Evolutionary conservation across 495 filamentous ascomycete genomes (phyloP).

Genomic region (Bryoglossum gracile): DNA sequence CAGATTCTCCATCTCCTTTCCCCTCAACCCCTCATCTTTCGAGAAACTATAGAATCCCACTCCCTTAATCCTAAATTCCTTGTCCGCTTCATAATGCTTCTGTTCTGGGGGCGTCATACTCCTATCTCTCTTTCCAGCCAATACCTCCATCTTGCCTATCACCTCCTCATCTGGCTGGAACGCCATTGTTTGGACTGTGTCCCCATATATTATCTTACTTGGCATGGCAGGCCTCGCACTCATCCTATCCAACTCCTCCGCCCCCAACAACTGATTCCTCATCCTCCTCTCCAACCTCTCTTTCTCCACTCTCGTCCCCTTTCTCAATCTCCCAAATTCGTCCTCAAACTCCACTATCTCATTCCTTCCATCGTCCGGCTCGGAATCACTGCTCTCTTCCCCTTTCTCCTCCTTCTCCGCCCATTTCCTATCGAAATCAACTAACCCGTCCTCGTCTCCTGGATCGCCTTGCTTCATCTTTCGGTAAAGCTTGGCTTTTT

Average conservation of each 20-base stretch:
- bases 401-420: slow-evolving; percentile 51
- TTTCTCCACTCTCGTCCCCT: slow-evolving; percentile 56
- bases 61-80: slow-evolving; percentile 79
- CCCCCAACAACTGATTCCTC: slow-evolving; percentile 35
- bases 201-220: slow-evolving; percentile 69
- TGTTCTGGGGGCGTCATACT: slow-evolving; percentile 68
- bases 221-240: slow-evolving; percentile 53
- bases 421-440: slow-evolving; percentile 97
- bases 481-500: slow-evolving; percentile 78
- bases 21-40: slow-evolving; percentile 54
- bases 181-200: slow-evolving; percentile 70
- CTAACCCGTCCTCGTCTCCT: slow-evolving; percentile 49
- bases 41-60: slow-evolving; percentile 87
- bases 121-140: slow-evolving; percentile 68
- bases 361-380: slow-evolving; percentile 36
- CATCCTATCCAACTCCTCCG: slow-evolving; percentile 40
- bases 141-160: slow-evolving; percentile 56
- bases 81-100: slow-evolving; percentile 75
- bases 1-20: slow-evolving; percentile 69
- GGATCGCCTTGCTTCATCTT: slow-evolving; percentile 70
- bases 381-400: slow-evolving; percentile 32
- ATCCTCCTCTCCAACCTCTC: slow-evolving; percentile 44
- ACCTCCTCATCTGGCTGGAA: slow-evolving; percentile 62
- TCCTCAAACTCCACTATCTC: slow-evolving; percentile 77
- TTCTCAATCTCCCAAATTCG: slow-evolving; percentile 76